Evolutionary conservation across 2,329 filamentous ascomycete species (phyloP).

Genomic region (Diatrype stigma): DNA sequence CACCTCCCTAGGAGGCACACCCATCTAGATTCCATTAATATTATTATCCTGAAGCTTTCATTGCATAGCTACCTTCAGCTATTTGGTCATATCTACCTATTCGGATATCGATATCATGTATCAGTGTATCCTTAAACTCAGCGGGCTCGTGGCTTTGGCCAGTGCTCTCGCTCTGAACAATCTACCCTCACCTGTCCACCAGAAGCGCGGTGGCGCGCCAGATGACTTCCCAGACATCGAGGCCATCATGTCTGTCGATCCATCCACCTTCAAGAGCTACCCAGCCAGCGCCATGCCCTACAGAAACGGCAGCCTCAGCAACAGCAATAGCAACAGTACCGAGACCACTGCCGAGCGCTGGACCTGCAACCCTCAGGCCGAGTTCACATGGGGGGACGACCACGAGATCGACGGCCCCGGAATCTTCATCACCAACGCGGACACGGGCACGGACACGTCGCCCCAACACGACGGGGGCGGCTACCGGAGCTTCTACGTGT

Average conservation of each 20-base stretch:
- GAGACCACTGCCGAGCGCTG: slow-evolving; percentile 4
- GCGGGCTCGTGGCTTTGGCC: background rate
- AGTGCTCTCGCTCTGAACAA: background rate
- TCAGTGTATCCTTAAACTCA: background rate
- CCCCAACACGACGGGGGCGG: background rate
- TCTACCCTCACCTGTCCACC: background rate
- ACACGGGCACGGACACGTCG: no score
- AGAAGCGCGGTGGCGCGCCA: background rate
- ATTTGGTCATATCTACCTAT: no score
- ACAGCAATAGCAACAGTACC: background rate
- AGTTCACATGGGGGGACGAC: slow-evolving; percentile 15
- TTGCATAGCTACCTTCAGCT: no score
- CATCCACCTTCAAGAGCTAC: slow-evolving; percentile 1
- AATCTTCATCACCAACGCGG: slow-evolving; percentile 15
- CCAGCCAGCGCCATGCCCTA: background rate
- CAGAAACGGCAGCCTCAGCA: background rate
- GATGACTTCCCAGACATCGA: slow-evolving; percentile 1
- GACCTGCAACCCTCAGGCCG: slow-evolving; percentile 6
- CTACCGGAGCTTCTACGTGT: slow-evolving; percentile 17
- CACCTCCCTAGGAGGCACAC: no score
- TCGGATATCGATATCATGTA: background rate
- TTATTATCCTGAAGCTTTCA: no score
- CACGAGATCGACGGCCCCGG: slow-evolving; percentile 7
- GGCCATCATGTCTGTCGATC: slow-evolving; percentile 1
- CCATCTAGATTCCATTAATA: no score